phyloP scores from a whole-genome alignment of 352 stramenopile species.

The Pythium coloratum region DNA sequence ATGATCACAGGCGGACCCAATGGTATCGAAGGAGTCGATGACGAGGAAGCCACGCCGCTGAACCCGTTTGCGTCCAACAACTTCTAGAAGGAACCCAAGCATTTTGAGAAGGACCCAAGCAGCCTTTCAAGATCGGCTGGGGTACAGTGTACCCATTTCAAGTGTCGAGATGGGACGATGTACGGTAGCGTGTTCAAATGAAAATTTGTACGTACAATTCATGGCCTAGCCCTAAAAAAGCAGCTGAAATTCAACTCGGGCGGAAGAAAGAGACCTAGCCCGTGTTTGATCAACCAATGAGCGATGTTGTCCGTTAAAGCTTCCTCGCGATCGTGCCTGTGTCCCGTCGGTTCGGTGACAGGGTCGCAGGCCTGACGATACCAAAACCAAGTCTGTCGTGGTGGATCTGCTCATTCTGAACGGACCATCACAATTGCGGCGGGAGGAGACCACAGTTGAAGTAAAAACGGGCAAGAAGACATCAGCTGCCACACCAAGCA shows the following conservation, averaged over 20 bases:
- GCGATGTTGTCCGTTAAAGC: slow-evolving; percentile 12
- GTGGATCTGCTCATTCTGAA: slow-evolving; percentile 10
- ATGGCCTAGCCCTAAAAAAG: slow-evolving; percentile 11
- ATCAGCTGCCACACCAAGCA: not conserved
- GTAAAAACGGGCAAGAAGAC: not conserved
- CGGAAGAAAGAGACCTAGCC: not conserved
- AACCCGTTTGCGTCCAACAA: slow-evolving; percentile 60
- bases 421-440: slow-evolving; percentile 3
- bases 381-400: not conserved
- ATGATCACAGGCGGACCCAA: slow-evolving; percentile 28
- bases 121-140: not conserved
- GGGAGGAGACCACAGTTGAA: not conserved
- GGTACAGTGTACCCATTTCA: slow-evolving; percentile 6
- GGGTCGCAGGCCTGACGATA: slow-evolving; percentile 1
- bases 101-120: not conserved
- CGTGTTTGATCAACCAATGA: slow-evolving; percentile 11
- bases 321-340: not conserved
- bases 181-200: not conserved
- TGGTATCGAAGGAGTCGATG: slow-evolving; percentile 52
- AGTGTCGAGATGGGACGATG: not conserved
- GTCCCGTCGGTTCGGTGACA: slow-evolving; percentile 10
- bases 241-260: slow-evolving; percentile 15
- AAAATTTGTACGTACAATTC: slow-evolving; percentile 3
- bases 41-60: slow-evolving; percentile 42
- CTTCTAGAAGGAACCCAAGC: slow-evolving; percentile 16